Evolutionary conservation across 306 rosid species (phyloP), one percentile per base, ranked within the genome.

Genomic region (Crataegus laevigata): DNA sequence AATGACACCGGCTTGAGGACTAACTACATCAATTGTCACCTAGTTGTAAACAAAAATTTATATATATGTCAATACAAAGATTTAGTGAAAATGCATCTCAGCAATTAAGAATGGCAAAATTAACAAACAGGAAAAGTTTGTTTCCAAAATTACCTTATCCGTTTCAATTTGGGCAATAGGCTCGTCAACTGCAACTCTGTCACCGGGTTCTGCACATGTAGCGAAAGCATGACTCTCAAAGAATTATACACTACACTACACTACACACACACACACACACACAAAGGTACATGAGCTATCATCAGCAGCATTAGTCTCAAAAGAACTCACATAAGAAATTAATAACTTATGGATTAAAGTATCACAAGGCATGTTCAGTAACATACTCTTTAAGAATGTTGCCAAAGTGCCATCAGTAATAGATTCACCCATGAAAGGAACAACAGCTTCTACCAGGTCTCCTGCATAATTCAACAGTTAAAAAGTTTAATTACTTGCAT

Each of bases 401-500:
- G 91, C 88, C 58, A 85, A 79, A 78, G 89, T 87, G 52, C 91
- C 89, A 78, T 89, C 85, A 5, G 87, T 81, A 68, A 87, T 87
- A 69, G 88, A 89, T 86, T 89, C 91, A 68, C 89, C 93, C 90
- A 86, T 84, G 84, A 80, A 86, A 78, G 89, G 93, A 26, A 89
- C 90, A 62, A 84, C 89, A 58, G 90, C 91, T 63, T 89, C 90
- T 80, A 82, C 81, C 72, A 82, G 47, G 72, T 82, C 89, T 75
- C 85, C 90, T 86, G 76, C 82, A 83, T 29, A 11, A 47, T 43
- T 64, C 32, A 71, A 66, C 68, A n/a, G 8, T 17, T 21, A 65
- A 71, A 42, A 28, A 47, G 52, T 55, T 17, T 21, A 42, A 21
- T 24, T 8, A 19, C 40, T 32, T 50, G 25, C 43, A 36, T 34